phyloP scores from a whole-genome alignment of 192 early-diverging fungal species.

The Ramicandelaber brevisporus region DNA sequence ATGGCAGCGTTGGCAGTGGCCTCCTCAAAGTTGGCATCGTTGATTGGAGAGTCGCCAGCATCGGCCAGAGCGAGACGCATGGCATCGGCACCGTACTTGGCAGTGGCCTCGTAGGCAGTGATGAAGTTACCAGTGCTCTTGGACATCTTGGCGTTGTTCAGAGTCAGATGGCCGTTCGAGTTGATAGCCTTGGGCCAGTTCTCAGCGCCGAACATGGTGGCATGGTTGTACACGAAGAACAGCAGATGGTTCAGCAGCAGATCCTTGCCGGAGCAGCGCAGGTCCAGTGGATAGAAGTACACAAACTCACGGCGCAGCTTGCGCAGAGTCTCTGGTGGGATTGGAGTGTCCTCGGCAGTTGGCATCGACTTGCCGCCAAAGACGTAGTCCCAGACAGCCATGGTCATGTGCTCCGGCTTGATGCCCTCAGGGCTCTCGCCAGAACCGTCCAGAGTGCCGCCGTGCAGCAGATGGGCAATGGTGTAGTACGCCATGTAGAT shows the following conservation, averaged over 20 bases:
- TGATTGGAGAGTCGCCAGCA: constrained; percentile 70
- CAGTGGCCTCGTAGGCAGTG: constrained; percentile 49
- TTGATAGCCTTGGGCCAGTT: constrained; percentile 75
- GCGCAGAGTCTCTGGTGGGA: constrained; percentile 41
- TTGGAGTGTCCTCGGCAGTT: constrained; percentile 19
- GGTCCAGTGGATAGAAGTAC: constrained; percentile 95
- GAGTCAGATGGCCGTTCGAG: constrained; percentile 80
- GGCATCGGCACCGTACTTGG: constrained; percentile 86
- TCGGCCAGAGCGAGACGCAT: constrained; percentile 85
- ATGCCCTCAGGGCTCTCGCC: constrained; percentile 51
- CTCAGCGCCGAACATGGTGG: constrained; percentile 73
- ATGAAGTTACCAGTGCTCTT: constrained; percentile 95
- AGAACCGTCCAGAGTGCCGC: constrained; percentile 59
- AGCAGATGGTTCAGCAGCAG: constrained; percentile 93
- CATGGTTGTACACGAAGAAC: constrained; percentile 92
- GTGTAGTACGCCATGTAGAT: constrained; percentile 99
- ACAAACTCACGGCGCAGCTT: constrained; percentile 69
- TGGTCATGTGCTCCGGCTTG: constrained; percentile 62
- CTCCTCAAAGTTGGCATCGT: constrained; percentile 98
- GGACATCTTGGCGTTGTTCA: constrained; percentile 94
- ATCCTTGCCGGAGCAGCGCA: constrained; percentile 93
- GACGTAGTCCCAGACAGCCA: constrained; percentile 81
- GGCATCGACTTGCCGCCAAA: constrained; percentile 37
- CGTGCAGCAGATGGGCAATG: constrained; percentile 73
- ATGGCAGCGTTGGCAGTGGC: constrained; percentile 86